phyloP scores from a whole-genome alignment of 2,329 filamentous ascomycete genomes.

The Rhexocercosporidium sp. region DNA sequence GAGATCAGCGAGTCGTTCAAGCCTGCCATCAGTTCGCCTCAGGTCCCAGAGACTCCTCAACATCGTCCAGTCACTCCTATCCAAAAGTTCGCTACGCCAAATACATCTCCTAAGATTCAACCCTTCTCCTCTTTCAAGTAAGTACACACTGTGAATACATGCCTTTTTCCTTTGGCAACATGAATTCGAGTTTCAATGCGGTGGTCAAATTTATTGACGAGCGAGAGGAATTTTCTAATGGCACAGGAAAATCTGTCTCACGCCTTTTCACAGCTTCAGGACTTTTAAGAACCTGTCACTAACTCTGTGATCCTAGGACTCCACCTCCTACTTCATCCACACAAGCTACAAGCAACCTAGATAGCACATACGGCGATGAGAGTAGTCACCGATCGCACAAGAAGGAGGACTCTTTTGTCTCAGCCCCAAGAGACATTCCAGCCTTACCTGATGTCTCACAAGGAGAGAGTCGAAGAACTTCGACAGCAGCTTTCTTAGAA shows the following conservation, averaged over 20 bases:
- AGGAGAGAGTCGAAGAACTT: background rate
- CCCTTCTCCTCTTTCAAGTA: background rate
- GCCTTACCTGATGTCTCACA: background rate
- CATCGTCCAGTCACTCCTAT: background rate
- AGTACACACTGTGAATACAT: background rate
- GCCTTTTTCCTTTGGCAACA: background rate
- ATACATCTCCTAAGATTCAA: background rate
- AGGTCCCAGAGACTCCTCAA: background rate
- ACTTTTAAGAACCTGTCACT: background rate
- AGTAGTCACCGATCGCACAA: background rate
- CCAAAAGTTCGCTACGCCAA: background rate
- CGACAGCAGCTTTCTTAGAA: background rate
- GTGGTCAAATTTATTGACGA: too few species aligned
- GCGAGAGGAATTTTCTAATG: too few species aligned
- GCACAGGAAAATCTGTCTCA: too few species aligned
- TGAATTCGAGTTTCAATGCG: background rate
- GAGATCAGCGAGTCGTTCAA: background rate
- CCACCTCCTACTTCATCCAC: background rate
- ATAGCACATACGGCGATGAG: background rate
- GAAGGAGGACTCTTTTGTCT: background rate
- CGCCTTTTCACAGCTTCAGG: background rate
- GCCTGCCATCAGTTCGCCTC: background rate
- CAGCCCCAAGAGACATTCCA: background rate
- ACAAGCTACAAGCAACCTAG: background rate
- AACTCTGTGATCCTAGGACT: background rate